Evolutionary conservation across 2,329 filamentous ascomycete genomes (phyloP).

Genomic region (Talaromyces albobiverticillius): DNA sequence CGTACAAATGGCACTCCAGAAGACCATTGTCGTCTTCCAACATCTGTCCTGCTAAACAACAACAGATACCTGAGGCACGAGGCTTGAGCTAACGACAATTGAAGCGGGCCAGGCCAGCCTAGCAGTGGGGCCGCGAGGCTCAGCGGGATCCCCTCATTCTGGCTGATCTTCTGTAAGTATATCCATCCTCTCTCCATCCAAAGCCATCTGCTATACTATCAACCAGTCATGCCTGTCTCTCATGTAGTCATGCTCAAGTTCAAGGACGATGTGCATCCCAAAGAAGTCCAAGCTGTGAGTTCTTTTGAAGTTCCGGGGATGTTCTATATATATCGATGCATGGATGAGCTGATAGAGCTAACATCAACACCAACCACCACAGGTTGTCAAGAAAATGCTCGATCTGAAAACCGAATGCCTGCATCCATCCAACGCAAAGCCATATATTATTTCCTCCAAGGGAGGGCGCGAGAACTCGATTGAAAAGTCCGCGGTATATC

Average conservation of each 20-base stretch:
- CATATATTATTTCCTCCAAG: conserved; percentile 10
- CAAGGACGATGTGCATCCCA: conserved; percentile 8
- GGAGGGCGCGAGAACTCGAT: conserved; percentile 13
- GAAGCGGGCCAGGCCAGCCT: not conserved
- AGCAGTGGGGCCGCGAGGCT: not conserved
- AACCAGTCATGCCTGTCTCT: conserved; percentile 5
- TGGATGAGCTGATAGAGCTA: not conserved
- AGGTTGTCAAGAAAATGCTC: conserved; percentile 10
- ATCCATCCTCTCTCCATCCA: not conserved
- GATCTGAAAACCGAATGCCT: conserved; percentile 14
- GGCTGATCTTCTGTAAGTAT: not conserved
- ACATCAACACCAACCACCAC: too few relatives aligned
- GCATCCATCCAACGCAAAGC: conserved; percentile 6
- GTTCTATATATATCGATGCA: too few relatives aligned
- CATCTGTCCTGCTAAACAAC: too few relatives aligned
- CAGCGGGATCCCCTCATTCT: conserved; percentile 3
- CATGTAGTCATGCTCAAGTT: conserved; percentile 16
- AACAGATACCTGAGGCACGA: too few relatives aligned
- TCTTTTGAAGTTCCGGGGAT: not conserved
- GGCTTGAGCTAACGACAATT: too few relatives aligned
- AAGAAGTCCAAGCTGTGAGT: conserved; percentile 13
- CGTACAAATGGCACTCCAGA: too few relatives aligned
- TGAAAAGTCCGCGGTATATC: conserved; percentile 1
- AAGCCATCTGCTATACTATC: not conserved
- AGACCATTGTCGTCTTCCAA: too few relatives aligned